These are phyloP conservation scores for Entonaema liquescens DNA, from an alignment of 495 filamentous ascomycete genomes.

Conservation along the genomic window DNA sequence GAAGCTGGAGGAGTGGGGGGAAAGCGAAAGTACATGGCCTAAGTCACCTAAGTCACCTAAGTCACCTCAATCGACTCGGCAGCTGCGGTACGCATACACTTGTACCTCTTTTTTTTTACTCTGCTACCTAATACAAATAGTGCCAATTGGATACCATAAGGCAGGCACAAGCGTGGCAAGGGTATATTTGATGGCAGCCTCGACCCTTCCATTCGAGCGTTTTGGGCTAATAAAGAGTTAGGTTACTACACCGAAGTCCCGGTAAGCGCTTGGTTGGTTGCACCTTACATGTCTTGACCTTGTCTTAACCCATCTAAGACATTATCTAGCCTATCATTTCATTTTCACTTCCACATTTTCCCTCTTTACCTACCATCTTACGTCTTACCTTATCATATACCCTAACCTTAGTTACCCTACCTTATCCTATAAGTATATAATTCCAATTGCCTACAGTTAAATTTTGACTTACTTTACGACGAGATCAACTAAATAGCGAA, in stretches of 20 bases:
- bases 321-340: not conserved
- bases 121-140: not conserved
- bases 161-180: conserved; percentile 19
- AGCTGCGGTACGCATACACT: conserved; percentile 8
- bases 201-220: conserved; percentile 20
- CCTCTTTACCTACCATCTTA: not conserved
- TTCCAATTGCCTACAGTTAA: not conserved
- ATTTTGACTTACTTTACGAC: not conserved
- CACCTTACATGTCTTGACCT: not conserved
- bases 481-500: conserved; percentile 18
- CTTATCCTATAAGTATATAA: not conserved
- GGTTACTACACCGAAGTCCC: conserved; percentile 1
- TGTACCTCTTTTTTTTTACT: too few relatives aligned
- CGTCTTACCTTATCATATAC: too few relatives aligned
- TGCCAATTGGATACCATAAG: too few relatives aligned
- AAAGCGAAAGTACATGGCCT: not conserved
- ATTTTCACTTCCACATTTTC: not conserved
- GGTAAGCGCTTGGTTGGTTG: not conserved
- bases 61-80: not conserved
- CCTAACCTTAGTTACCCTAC: too few relatives aligned
- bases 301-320: not conserved
- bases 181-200: conserved; percentile 12
- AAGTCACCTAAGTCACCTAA: too few relatives aligned
- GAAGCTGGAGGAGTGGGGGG: conserved; percentile 22
- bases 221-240: conserved; percentile 4